Evolutionary conservation across 2,329 filamentous ascomycete species (phyloP).

Genomic region (Colletotrichum filicis): DNA sequence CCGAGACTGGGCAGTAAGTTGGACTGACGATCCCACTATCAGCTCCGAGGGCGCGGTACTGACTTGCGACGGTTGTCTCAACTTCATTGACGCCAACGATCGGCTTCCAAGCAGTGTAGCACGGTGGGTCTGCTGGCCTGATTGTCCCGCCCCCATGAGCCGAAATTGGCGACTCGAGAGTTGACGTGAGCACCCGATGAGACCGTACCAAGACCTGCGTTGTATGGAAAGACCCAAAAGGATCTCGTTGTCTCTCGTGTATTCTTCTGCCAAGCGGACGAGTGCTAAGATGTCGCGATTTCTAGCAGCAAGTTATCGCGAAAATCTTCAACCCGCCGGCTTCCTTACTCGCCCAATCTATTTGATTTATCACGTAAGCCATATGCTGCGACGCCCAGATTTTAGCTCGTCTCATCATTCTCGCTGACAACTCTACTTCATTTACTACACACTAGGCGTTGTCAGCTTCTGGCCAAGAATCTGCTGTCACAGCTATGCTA

Average conservation of each 20-base stretch:
- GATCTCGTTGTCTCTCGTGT: background rate
- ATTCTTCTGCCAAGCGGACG: background rate
- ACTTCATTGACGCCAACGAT: conserved; percentile 1
- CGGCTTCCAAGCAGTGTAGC: background rate
- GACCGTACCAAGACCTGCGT: background rate
- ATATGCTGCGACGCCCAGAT: too few relatives aligned
- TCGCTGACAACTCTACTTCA: too few relatives aligned
- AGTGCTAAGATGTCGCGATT: too few relatives aligned
- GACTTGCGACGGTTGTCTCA: background rate
- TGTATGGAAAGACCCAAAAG: background rate
- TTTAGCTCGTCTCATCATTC: too few relatives aligned
- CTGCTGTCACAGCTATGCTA: too few relatives aligned
- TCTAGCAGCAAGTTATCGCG: too few relatives aligned
- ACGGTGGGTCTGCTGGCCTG: background rate
- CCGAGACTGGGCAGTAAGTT: background rate
- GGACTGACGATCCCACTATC: background rate
- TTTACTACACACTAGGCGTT: too few relatives aligned
- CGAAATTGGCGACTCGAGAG: background rate
- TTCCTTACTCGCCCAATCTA: too few relatives aligned
- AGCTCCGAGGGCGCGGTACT: background rate
- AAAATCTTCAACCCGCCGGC: too few relatives aligned
- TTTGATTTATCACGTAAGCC: too few relatives aligned
- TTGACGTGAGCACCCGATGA: background rate
- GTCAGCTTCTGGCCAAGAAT: too few relatives aligned
- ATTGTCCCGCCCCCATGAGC: background rate